A percentile compares a stretch with the other conserved stretches of the same genome.
These are phyloP conservation scores for Cladosporium sp. DNA, from an alignment of 2,329 filamentous ascomycete species.

Conservation along the genomic window DNA sequence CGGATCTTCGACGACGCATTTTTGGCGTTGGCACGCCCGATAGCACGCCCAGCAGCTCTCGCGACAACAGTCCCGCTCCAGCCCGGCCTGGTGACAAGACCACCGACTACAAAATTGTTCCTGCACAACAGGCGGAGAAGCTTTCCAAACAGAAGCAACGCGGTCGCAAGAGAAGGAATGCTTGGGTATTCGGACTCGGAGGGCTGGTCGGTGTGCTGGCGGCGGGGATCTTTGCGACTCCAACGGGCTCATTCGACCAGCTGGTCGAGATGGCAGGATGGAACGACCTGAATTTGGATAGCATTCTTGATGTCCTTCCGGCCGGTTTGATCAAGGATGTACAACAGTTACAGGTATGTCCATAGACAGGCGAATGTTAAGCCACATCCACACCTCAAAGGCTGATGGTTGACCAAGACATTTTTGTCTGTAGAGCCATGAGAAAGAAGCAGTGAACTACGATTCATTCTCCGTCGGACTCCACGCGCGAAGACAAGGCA, in stretches of 20 bases:
- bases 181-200: conserved; percentile 82
- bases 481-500: conserved; percentile 76
- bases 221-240: conserved; percentile 85
- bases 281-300: conserved; percentile 74
- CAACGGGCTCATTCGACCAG: conserved; percentile 61
- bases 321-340: conserved; percentile 83
- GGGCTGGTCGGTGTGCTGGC: conserved; percentile 87
- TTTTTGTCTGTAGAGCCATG: conserved; percentile 63
- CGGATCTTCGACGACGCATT: conserved; percentile 37
- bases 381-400: conserved; percentile 6
- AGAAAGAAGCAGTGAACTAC: conserved; percentile 84
- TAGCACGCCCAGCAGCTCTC: conserved; percentile 38
- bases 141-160: conserved; percentile 31
- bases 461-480: conserved; percentile 91
- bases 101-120: conserved; percentile 52
- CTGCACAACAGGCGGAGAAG: conserved; percentile 51
- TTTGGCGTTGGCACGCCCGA: conserved; percentile 33
- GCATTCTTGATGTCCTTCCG: conserved; percentile 81
- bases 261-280: conserved; percentile 68
- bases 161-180: conserved; percentile 67
- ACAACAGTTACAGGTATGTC: conserved; percentile 75
- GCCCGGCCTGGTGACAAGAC: conserved; percentile 33
- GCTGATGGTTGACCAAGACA: conserved; percentile 34
- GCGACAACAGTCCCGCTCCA: conserved; percentile 43
- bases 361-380: background rate